Percentiles rank a stretch among this genome's conserved stretches.
Evolutionary conservation across 1,284 basidiomycete genomes (phyloP).

Genomic region (Anthracocystis panici-leucophaei): DNA sequence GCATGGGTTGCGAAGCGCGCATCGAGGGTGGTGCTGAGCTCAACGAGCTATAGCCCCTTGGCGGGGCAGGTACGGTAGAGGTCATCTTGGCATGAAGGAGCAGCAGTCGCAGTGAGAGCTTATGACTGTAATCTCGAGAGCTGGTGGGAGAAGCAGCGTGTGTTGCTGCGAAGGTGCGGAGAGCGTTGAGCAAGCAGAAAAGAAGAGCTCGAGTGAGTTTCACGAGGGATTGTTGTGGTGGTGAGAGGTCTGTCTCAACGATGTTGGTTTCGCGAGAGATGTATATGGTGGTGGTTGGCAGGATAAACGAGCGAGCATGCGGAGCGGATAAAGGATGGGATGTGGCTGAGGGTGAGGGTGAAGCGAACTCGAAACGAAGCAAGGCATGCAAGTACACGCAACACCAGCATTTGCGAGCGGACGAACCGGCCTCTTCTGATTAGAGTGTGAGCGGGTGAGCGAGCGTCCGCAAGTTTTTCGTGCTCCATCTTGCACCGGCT

Average conservation of each 20-base stretch:
- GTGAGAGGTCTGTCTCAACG: no score
- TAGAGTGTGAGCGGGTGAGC: neutral
- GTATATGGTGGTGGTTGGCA: slow-evolving; percentile 1
- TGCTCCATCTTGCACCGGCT: neutral
- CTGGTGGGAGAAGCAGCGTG: neutral
- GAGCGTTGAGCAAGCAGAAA: neutral
- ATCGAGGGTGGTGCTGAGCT: slow-evolving; percentile 22
- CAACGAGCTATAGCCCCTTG: slow-evolving; percentile 29
- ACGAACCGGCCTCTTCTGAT: neutral
- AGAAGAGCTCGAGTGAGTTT: neutral
- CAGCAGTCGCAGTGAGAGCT: neutral
- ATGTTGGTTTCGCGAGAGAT: neutral
- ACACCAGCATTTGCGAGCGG: slow-evolving; percentile 4
- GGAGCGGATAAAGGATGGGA: slow-evolving; percentile 3
- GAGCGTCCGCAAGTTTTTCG: neutral
- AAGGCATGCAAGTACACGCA: slow-evolving; percentile 7
- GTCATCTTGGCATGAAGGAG: slow-evolving; percentile 16
- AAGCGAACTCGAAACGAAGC: neutral
- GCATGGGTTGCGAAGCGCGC: slow-evolving; percentile 39
- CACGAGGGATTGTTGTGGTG: neutral
- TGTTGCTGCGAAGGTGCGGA: neutral
- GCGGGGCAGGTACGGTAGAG: slow-evolving; percentile 30
- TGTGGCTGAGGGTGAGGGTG: neutral
- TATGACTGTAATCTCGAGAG: neutral
- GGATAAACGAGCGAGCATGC: neutral